Conservation (phyloP, 768 basidiomycete species). For the Tulasnella sp. region DNA sequence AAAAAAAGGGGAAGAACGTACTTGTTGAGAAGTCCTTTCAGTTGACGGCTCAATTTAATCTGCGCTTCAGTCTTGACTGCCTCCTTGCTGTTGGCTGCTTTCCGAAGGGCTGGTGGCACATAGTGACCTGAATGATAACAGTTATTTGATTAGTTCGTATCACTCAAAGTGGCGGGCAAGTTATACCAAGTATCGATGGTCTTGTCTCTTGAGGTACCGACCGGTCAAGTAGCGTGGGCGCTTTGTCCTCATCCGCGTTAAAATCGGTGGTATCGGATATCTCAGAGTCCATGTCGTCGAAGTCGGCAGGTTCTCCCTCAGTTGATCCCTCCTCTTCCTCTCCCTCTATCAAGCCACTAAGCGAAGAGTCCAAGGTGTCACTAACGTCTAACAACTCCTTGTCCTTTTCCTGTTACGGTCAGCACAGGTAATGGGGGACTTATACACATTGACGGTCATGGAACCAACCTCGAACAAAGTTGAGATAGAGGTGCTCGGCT, state of each 20-base stretch:
- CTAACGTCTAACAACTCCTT: constrained; percentile 35
- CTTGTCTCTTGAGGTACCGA: background rate
- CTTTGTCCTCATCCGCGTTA: constrained; percentile 18
- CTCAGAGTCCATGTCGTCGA: constrained; percentile 12
- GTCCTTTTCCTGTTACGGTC: constrained; percentile 14
- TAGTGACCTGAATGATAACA: constrained; percentile 36
- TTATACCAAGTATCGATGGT: background rate
- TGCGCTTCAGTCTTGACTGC: constrained; percentile 30
- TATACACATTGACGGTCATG: background rate
- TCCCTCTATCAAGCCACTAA: constrained; percentile 15
- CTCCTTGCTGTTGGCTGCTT: constrained; percentile 30
- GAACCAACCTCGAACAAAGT: too few relatives aligned
- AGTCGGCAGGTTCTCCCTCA: constrained; percentile 11
- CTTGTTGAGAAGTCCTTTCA: constrained; percentile 87
- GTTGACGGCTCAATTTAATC: constrained; percentile 54
- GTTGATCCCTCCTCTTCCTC: constrained; percentile 28
- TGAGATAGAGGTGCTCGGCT: background rate
- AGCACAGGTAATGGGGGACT: background rate
- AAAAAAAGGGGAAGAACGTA: constrained; percentile 24
- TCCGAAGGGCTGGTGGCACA: constrained; percentile 69
- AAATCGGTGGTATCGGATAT: constrained; percentile 14
- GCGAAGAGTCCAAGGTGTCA: constrained; percentile 20
- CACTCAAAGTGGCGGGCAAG: background rate
- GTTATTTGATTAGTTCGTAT: background rate
- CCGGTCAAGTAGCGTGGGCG: constrained; percentile 7